Evolutionary conservation across 129 eudicot genomes (phyloP), one percentile per base, ranked within the genome.

Genomic region (Glebionis coronaria): DNA sequence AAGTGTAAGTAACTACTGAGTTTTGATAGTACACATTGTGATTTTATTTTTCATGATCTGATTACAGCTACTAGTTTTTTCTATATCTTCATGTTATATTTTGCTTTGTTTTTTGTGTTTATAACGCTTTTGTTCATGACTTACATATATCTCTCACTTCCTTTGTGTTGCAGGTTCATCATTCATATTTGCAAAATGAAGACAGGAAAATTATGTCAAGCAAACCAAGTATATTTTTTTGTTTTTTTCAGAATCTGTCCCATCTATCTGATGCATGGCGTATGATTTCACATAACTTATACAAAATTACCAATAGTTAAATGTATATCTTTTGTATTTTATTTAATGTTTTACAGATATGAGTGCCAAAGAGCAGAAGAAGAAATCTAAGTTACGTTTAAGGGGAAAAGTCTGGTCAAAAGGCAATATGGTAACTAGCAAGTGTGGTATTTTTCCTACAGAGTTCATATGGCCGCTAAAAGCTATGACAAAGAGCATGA

Each of bases 291-390:
- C n/a, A 49, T 49, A 35, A 6, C 42, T 35, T 6, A 35, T 35
- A 1, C 7, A 7, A 35, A 35, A 6, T 49, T 19, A 49, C 14
- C 54, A 35, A 35, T 49, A 49, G 55, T 49, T 49, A 49, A 49
- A 35, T 35, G 7, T 35, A n/a, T 8, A 1, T 35, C 0, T 35
- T 35, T 35, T 49, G 19, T 4, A 7, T 49, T 12, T 45, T n/a
- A n/a, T 46, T 46, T 46, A 9, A 2, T 49, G 14, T 49, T 2
- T 35, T 35, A 35, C 55, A 49, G 19, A 49, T 19, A 49, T 49
- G 55, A 49, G 55, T 49, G 55, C n/a, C 55, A 4, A 49, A 49
- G 13, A 49, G 54, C 13, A 47, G 53, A 49, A 49, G 54, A 49
- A 49, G 20, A 49, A 49, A 20, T 49, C 55, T 49, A 49, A 49